phyloP scores from a whole-genome alignment of 257 asterid genomes.

The Solanum gracilifrons region DNA sequence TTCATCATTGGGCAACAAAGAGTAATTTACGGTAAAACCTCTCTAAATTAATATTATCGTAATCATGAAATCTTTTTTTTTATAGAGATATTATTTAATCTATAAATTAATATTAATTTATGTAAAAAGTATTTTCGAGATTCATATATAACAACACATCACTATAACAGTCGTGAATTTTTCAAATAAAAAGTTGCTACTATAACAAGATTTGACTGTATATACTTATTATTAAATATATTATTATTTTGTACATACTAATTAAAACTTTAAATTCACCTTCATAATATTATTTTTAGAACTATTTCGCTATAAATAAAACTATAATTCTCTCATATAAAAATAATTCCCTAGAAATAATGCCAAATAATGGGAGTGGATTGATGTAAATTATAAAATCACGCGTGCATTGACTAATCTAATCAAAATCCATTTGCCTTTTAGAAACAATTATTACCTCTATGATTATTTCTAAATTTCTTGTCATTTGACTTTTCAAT shows the following conservation, averaged over 20 bases:
- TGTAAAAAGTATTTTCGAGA: background rate
- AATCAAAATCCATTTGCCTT: background rate
- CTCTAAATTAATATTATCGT: background rate
- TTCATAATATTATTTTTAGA: background rate
- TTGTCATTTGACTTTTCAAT: background rate
- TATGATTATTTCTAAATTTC: background rate
- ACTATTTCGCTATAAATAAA: background rate
- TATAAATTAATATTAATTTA: no score
- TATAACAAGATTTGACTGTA: background rate
- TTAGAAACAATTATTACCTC: background rate
- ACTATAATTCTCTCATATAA: background rate
- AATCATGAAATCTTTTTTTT: no score
- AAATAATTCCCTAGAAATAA: background rate
- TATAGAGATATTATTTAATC: no score
- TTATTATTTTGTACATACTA: background rate
- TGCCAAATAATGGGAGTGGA: background rate
- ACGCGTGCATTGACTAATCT: background rate
- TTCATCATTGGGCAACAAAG: background rate
- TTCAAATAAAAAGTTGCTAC: background rate
- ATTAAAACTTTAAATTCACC: background rate
- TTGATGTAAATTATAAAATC: background rate
- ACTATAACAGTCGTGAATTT: background rate
- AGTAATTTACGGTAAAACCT: no score
- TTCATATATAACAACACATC: background rate
- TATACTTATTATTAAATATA: background rate